These are phyloP conservation scores for Aspergillus japonicus DNA, from an alignment of 2,329 filamentous ascomycete species.

Conservation along the genomic window DNA sequence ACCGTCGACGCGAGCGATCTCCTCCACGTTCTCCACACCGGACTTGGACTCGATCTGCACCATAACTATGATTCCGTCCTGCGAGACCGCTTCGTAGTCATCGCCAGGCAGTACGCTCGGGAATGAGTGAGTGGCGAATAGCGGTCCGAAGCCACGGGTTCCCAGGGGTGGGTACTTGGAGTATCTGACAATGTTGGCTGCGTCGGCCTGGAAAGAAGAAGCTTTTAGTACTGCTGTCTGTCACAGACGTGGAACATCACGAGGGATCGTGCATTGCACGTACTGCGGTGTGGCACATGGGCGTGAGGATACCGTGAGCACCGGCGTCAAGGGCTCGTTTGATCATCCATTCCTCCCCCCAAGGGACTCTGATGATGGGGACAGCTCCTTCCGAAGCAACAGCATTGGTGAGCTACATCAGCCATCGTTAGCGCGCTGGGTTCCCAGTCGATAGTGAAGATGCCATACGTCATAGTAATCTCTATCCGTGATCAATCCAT, in stretches of 20 bases:
- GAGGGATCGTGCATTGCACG: not conserved
- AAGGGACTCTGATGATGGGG: slow-evolving; percentile 37
- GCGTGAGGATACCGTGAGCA: slow-evolving; percentile 39
- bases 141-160: slow-evolving; percentile 36
- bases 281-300: slow-evolving; percentile 34
- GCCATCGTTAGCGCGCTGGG: too few species aligned
- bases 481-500: slow-evolving; percentile 39
- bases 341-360: slow-evolving; percentile 40
- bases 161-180: slow-evolving; percentile 34
- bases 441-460: not conserved
- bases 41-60: slow-evolving; percentile 45
- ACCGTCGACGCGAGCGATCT: slow-evolving; percentile 43
- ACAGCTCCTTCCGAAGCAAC: slow-evolving; percentile 34
- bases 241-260: not conserved
- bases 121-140: slow-evolving; percentile 35
- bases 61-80: slow-evolving; percentile 32
- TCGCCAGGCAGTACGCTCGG: slow-evolving; percentile 23
- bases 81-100: slow-evolving; percentile 37
- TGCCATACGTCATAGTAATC: slow-evolving; percentile 37
- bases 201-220: slow-evolving; percentile 23
- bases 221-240: not conserved
- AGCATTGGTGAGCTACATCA: slow-evolving; percentile 32
- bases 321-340: slow-evolving; percentile 42
- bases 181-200: slow-evolving; percentile 30
- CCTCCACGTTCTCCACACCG: slow-evolving; percentile 45